Conservation (phyloP, 2,329 filamentous ascomycete species). For the Trichoderma koningiopsis region DNA sequence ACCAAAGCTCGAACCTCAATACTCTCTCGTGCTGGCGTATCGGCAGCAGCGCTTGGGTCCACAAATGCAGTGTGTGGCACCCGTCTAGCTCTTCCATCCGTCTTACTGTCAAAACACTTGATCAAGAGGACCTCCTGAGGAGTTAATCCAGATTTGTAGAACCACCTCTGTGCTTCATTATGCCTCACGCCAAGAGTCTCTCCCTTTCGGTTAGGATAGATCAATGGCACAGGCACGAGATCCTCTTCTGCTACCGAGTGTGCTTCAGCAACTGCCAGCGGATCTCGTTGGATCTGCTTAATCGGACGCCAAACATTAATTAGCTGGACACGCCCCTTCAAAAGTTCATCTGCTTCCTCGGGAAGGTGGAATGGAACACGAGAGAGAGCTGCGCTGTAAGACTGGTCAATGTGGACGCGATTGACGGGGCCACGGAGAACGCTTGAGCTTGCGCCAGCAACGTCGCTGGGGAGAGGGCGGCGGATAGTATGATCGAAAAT, state of each 20-base stretch:
- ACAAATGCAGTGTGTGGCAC: conserved; percentile 60
- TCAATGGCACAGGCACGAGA: conserved; percentile 51
- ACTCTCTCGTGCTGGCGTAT: conserved; percentile 57
- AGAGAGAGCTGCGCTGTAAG: conserved; percentile 48
- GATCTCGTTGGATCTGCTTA: conserved; percentile 54
- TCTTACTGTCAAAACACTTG: conserved; percentile 63
- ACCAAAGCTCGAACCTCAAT: conserved; percentile 60
- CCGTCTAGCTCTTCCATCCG: conserved; percentile 54
- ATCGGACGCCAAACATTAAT: conserved; percentile 59
- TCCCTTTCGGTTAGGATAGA: conserved; percentile 54
- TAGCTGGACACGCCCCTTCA: conserved; percentile 51
- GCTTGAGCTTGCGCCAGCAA: conserved; percentile 37
- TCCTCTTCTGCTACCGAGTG: conserved; percentile 52
- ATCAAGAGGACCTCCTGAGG: conserved; percentile 60
- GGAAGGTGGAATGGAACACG: conserved; percentile 47
- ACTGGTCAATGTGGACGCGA: conserved; percentile 61
- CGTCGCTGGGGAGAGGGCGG: conserved; percentile 32
- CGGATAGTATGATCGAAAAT: conserved; percentile 66
- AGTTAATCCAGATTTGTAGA: conserved; percentile 53
- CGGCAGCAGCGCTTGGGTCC: conserved; percentile 43
- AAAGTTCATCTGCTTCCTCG: conserved; percentile 47
- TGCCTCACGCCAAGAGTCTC: conserved; percentile 53
- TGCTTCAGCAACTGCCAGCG: conserved; percentile 56
- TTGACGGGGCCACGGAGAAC: conserved; percentile 45
- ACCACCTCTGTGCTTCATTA: conserved; percentile 51